Percentiles rank a stretch among this genome's conserved stretches.
Conservation (phyloP, 148 eudicot species). For the Vaccinium darrowii region DNA sequence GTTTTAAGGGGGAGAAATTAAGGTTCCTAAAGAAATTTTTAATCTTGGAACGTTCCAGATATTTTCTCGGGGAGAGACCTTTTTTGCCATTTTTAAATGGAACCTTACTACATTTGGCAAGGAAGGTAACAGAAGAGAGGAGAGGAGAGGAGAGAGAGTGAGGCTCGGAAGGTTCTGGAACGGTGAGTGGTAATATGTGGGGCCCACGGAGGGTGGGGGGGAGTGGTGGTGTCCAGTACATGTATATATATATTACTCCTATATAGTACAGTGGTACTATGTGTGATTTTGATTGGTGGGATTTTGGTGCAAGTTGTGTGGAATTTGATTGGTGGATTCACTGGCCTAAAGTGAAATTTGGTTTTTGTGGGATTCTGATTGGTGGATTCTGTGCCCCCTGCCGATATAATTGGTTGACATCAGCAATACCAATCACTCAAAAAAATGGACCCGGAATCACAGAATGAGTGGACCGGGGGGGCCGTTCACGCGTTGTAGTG, state of each 20-base stretch:
- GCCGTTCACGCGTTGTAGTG: too few species aligned
- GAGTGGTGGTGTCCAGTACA: background rate
- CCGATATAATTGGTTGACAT: too few species aligned
- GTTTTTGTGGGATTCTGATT: background rate
- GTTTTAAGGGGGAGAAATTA: background rate
- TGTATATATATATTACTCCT: too few species aligned
- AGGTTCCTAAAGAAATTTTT: background rate
- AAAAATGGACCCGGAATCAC: too few species aligned
- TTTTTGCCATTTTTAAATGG: background rate
- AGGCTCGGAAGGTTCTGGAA: background rate
- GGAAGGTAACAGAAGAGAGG: background rate
- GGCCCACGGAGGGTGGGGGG: background rate
- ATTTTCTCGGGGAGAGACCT: background rate
- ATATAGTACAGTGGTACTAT: too few species aligned
- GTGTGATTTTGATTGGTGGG: background rate
- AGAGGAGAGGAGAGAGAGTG: background rate
- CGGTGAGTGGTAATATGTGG: background rate
- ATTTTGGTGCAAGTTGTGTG: background rate
- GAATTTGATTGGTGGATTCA: background rate
- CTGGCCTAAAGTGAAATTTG: background rate
- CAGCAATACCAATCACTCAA: too few species aligned
- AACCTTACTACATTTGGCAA: conserved; percentile 5
- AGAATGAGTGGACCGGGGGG: too few species aligned
- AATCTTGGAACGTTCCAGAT: background rate
- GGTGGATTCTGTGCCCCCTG: background rate